These are phyloP conservation scores for Aspergillus avenaceus DNA, from an alignment of 495 filamentous ascomycete genomes.

Conservation along the genomic window DNA sequence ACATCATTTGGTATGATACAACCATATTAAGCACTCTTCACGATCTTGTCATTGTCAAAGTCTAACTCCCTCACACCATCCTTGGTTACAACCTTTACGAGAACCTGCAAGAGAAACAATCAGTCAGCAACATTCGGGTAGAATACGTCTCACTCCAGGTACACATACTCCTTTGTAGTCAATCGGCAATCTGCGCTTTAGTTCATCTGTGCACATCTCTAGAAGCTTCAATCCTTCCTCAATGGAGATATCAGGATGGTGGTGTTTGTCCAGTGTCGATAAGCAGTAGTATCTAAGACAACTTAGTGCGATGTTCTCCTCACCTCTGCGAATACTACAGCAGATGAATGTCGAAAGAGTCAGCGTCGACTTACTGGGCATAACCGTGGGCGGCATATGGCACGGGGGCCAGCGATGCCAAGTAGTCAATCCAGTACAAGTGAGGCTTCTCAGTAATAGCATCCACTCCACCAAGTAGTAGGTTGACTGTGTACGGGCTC, in stretches of 20 bases:
- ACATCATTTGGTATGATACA: slow-evolving; percentile 39
- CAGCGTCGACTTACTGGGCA: slow-evolving; percentile 68
- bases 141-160: neutral
- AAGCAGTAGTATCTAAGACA: slow-evolving; percentile 80
- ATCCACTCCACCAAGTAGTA: slow-evolving; percentile 89
- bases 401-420: slow-evolving; percentile 79
- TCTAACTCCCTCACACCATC: slow-evolving; percentile 80
- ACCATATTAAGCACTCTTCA: slow-evolving; percentile 58
- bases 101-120: slow-evolving; percentile 43
- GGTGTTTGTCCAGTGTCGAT: slow-evolving; percentile 95
- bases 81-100: slow-evolving; percentile 90
- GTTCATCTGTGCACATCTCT: slow-evolving; percentile 90
- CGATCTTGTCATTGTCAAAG: slow-evolving; percentile 73
- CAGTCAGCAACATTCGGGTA: slow-evolving; percentile 7
- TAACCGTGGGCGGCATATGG: slow-evolving; percentile 98
- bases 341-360: neutral
- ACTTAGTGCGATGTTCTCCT: slow-evolving; percentile 18
- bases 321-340: neutral
- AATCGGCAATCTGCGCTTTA: slow-evolving; percentile 91
- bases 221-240: slow-evolving; percentile 88
- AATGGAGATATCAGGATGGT: slow-evolving; percentile 85
- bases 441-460: slow-evolving; percentile 80
- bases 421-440: slow-evolving; percentile 96
- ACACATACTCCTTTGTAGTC: slow-evolving; percentile 89
- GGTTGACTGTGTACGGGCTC: slow-evolving; percentile 93